Base-by-base conservation (phyloP, 805 yeast species). In the Aciculoconidium aculeatum region DNA sequence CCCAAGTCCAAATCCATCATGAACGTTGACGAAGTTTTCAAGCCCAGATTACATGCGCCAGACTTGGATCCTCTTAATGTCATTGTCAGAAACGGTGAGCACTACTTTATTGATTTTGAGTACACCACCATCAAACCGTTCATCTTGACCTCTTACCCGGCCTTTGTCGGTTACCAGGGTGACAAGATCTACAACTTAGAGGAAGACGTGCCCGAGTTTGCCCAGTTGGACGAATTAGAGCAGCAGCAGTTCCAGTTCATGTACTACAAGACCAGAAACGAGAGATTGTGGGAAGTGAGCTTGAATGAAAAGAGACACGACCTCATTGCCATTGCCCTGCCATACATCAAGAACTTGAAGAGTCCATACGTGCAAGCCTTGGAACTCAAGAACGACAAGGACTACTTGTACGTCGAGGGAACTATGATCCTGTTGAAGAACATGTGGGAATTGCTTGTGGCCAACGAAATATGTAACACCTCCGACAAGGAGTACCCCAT, bases 51-150 rank as follows among this genome's bases (percentile, higher is more conserved):
- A 30, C 73, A 62, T 40, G 69, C 77, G 39, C 90, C 96, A 4
- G 97, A 92, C 53, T 60, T 92, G 41, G 94, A 86, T 53, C 97
- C 98, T 13, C 67, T 88, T 73, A 90, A 90, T 50, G 84, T 85
- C 6, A 64, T 87, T 25, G 52, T 69, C 14, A 27, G 26, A 15
- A 39, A 35, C 22, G 44, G 40, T 15, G 55, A 51, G 6, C 61
- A 63, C 11, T 72, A 67, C 45, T 75, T 87, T 38, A 49, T 87
- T 31, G 98, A 90, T 58, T 80, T 88, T 50, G 97, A 92, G 59
- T 78, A 80, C 44, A 55, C 88, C 7, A 55, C 77, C 11, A 75
- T 86, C 39, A 82, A 84, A 51, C 97, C 98, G 27, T 82, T 82
- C 46, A 63, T 85, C 28, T 71, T 85, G 41, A 79, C 79, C 37